Conservation (phyloP, 371 early-diverging fungal species). For the Mucor mucedo region DNA sequence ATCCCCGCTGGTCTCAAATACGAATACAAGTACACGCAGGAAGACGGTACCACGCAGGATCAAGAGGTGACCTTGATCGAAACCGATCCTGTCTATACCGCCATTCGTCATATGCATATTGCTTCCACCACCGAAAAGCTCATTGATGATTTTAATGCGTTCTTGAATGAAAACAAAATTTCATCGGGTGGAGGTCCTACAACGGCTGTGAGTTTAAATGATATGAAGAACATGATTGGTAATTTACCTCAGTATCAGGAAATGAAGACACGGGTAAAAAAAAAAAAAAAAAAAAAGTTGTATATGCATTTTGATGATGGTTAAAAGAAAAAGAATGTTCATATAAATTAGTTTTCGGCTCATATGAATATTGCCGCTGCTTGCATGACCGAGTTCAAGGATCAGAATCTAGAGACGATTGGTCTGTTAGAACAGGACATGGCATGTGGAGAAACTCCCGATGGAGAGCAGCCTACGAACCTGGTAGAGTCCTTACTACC, state of each 20-base stretch:
- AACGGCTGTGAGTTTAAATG: slow-evolving; percentile 72
- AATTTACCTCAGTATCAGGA: slow-evolving; percentile 94
- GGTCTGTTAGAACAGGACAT: slow-evolving; percentile 88
- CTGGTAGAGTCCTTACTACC: slow-evolving; percentile 84
- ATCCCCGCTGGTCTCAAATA: slow-evolving; percentile 63
- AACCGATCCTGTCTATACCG: slow-evolving; percentile 76
- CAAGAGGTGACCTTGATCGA: slow-evolving; percentile 72
- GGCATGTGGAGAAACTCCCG: slow-evolving; percentile 87
- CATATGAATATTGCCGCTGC: slow-evolving; percentile 93
- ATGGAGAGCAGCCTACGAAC: slow-evolving; percentile 77
- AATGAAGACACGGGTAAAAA: slow-evolving; percentile 70
- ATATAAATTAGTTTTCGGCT: slow-evolving; percentile 67
- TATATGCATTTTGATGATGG: too few species aligned
- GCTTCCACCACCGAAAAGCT: slow-evolving; percentile 88
- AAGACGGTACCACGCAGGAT: slow-evolving; percentile 56
- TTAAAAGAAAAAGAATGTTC: neutral
- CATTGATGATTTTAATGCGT: slow-evolving; percentile 79
- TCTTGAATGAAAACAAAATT: slow-evolving; percentile 66
- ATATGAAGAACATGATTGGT: slow-evolving; percentile 89
- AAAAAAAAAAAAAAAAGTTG: neutral
- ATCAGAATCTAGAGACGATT: slow-evolving; percentile 71
- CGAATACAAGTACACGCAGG: slow-evolving; percentile 63
- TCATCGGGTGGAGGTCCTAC: slow-evolving; percentile 52
- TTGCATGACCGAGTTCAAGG: slow-evolving; percentile 81
- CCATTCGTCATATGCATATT: slow-evolving; percentile 92